Conservation (phyloP, 305 asterid genomes). For the Fraxinus dipetala region DNA sequence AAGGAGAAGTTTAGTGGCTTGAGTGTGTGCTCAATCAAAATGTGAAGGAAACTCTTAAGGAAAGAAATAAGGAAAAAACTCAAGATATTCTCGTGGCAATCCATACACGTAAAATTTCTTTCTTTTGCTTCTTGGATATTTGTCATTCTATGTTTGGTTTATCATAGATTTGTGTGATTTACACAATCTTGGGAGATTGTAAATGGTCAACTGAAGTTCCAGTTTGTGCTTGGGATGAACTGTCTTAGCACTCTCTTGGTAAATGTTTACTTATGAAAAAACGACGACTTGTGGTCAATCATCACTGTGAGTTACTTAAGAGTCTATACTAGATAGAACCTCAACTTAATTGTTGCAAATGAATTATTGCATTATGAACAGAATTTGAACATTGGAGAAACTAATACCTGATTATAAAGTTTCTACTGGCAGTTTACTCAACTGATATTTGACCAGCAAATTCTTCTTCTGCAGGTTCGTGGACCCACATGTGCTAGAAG, state of each 20-base stretch:
- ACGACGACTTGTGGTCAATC: neutral
- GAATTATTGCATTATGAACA: neutral
- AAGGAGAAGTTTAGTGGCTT: neutral
- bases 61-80: neutral
- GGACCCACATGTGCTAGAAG: constrained; percentile 89
- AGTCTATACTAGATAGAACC: neutral
- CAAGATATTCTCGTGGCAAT: neutral
- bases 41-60: neutral
- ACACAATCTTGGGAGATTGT: neutral
- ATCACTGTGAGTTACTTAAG: neutral
- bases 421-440: neutral
- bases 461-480: constrained; percentile 56
- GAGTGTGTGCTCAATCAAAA: neutral
- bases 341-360: neutral
- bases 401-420: neutral
- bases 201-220: neutral
- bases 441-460: constrained; percentile 5
- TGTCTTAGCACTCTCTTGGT: neutral
- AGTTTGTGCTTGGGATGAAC: neutral
- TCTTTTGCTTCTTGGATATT: neutral
- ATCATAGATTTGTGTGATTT: neutral
- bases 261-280: neutral
- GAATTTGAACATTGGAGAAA: neutral
- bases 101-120: neutral
- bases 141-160: neutral